These are phyloP conservation scores for Xylaria venustula DNA, from an alignment of 495 filamentous ascomycete species.

Conservation along the genomic window DNA sequence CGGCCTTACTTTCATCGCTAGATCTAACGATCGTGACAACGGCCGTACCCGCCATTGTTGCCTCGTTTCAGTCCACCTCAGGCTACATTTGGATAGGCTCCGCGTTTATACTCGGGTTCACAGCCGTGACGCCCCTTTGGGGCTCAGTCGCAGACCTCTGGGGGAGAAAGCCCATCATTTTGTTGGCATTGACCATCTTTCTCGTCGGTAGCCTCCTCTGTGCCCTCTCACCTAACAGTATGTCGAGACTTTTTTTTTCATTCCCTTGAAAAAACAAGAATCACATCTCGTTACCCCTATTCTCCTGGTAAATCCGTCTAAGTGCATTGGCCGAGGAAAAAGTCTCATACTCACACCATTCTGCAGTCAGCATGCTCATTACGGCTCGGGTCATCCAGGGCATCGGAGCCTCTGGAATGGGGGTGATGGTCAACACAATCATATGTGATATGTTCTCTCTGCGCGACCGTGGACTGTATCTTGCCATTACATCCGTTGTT, in stretches of 20 bases:
- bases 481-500: conserved; percentile 46
- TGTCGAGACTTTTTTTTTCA: conserved; percentile 46
- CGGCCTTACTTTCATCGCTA: conserved; percentile 51
- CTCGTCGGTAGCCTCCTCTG: conserved; percentile 61
- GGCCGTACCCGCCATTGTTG: conserved; percentile 39
- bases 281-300: background rate
- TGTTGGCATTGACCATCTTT: conserved; percentile 64
- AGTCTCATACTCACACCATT: background rate
- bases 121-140: conserved; percentile 37
- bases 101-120: conserved; percentile 48
- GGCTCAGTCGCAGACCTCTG: conserved; percentile 60
- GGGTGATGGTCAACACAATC: conserved; percentile 70
- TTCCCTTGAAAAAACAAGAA: background rate
- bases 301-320: conserved; percentile 36
- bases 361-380: conserved; percentile 47
- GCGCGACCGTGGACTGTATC: conserved; percentile 51
- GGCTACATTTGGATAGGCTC: conserved; percentile 65
- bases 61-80: conserved; percentile 51
- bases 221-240: conserved; percentile 54
- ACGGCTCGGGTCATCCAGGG: conserved; percentile 70
- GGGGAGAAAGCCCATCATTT: conserved; percentile 68
- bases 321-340: conserved; percentile 38
- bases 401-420: conserved; percentile 68
- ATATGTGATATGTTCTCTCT: conserved; percentile 73
- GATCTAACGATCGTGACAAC: conserved; percentile 61